Evolutionary conservation across 1,139 yeast species (phyloP), one percentile per base, ranked within the genome.

Genomic region (Eremothecium cymbalariae): DNA sequence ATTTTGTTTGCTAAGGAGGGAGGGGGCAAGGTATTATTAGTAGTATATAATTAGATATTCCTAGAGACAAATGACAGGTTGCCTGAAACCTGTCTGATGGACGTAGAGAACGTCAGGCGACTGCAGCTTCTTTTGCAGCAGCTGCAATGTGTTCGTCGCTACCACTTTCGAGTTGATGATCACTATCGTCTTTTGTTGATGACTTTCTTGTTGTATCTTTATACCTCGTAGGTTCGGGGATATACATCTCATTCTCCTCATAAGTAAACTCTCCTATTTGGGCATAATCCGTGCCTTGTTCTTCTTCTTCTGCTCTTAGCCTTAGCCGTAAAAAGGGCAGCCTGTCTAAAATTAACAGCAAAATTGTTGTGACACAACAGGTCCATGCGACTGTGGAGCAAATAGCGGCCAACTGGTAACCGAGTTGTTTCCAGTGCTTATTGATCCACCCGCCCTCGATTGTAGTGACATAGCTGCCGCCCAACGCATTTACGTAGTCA

Each of bases 361-460:
- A 68, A 38, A 83, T 66, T 4, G 80, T 70, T 23, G 96, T 85
- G 37, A 86, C 72, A 11, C 64, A 71, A 55, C 84, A 84, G 8
- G 95, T 72, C 93, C 94, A 88, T 18, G 74, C 74, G 43, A 79
- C 77, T 41, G 79, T 74, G 17, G 95, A 70, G 43, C 70, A 65
- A 45, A 80, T 70, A 36, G 85, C 95, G 29, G 97, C 96, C 48
- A 88, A 68, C 67, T 88, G 97, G 68, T 79, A 86, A 41, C 95
- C 96, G 44, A 88, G 77, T 68, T 88, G 97, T 40, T 67, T 72
- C 63, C 72, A 88, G 69, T 86, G 78, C 57, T 84, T 93, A 69
- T 84, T 85, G 53, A 88, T 65, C 97, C 98, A 88, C 39, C 98
- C 97, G 53, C 95, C 94, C 22, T 56, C 67, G 46, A 84, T 83